phyloP scores from a whole-genome alignment of 106 monocot genomes.

The Dioscorea dumetorum region DNA sequence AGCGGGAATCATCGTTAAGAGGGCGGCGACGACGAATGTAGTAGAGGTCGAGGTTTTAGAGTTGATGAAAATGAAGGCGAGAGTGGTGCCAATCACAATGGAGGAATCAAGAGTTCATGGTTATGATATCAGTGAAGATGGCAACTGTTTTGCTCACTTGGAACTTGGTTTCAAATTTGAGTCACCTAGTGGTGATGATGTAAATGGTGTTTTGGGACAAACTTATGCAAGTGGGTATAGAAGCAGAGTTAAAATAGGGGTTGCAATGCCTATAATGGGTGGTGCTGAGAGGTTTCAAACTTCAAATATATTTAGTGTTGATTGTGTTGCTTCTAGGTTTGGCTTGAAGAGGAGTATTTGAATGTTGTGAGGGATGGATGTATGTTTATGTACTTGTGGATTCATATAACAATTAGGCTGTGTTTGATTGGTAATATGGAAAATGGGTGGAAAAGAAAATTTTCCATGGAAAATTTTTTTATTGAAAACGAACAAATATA shows the following conservation, averaged over 20 bases:
- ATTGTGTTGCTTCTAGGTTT: slow-evolving; percentile 12
- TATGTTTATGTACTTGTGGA: too few species aligned
- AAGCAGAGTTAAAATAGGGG: slow-evolving; percentile 24
- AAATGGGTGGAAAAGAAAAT: too few species aligned
- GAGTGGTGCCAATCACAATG: slow-evolving; percentile 32
- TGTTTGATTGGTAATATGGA: too few species aligned
- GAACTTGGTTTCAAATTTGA: slow-evolving; percentile 37
- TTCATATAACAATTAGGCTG: too few species aligned
- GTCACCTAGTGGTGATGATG: slow-evolving; percentile 2
- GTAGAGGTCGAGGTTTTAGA: slow-evolving; percentile 18
- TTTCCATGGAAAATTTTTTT: too few species aligned
- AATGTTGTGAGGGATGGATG: too few species aligned
- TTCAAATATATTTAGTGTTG: slow-evolving; percentile 20
- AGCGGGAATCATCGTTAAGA: slow-evolving; percentile 1
- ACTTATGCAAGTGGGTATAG: slow-evolving; percentile 29
- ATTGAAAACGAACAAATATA: too few species aligned
- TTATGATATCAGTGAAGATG: slow-evolving; percentile 20
- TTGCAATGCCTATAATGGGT: slow-evolving; percentile 42
- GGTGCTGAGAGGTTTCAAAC: slow-evolving; percentile 28
- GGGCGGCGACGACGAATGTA: slow-evolving; percentile 14
- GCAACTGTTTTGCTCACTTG: slow-evolving; percentile 46
- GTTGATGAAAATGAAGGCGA: slow-evolving; percentile 12
- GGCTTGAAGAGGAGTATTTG: not conserved
- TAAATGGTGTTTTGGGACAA: slow-evolving; percentile 45
- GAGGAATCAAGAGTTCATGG: slow-evolving; percentile 41